Conservation (phyloP, 257 asterid species). For the Salvia rosmarinus region DNA sequence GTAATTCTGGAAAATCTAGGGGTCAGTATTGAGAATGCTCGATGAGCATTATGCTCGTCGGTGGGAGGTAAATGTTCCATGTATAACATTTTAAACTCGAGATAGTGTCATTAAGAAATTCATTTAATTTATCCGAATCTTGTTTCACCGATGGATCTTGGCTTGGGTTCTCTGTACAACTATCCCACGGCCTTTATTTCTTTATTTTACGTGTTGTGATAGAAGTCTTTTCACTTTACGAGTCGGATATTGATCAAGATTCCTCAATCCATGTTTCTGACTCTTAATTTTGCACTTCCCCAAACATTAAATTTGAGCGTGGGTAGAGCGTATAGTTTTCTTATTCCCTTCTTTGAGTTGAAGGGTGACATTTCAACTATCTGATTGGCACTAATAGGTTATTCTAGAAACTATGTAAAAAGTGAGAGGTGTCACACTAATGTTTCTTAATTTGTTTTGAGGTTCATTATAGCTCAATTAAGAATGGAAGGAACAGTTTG, state of each 20-base stretch:
- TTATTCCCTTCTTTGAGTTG: neutral
- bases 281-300: neutral
- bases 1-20: constrained; percentile 66
- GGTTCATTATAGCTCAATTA: too few relatives aligned
- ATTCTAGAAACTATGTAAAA: too few relatives aligned
- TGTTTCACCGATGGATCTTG: constrained; percentile 3
- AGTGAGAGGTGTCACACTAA: too few relatives aligned
- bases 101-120: neutral
- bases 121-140: neutral
- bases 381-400: too few relatives aligned
- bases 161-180: constrained; percentile 2
- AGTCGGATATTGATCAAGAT: neutral
- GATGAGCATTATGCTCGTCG: constrained; percentile 67
- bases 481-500: too few relatives aligned
- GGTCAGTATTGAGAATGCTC: constrained; percentile 88
- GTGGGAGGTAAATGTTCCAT: constrained; percentile 76
- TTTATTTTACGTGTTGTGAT: neutral
- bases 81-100: constrained; percentile 15
- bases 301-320: too few relatives aligned
- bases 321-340: neutral
- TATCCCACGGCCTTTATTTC: neutral
- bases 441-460: too few relatives aligned
- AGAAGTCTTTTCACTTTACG: neutral
- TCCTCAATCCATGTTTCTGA: neutral
- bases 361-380: too few relatives aligned